Evolutionary conservation across 148 eudicot species (phyloP).

Genomic region (Drosera capensis): DNA sequence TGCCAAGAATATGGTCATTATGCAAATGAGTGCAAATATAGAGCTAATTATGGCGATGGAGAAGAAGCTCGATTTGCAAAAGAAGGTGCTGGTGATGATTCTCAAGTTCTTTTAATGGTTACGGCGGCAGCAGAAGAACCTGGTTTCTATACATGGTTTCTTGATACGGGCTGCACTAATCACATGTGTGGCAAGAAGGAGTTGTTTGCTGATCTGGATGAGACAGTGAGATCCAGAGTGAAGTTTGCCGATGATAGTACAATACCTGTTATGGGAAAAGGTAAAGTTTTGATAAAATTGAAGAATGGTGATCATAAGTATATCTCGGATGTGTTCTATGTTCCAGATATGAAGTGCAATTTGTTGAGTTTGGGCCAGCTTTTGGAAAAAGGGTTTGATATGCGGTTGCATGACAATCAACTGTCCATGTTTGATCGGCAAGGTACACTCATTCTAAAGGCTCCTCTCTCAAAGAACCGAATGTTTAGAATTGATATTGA

Average conservation of each 20-base stretch:
- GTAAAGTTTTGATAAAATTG: not conserved
- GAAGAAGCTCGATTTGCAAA: not conserved
- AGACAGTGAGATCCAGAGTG: not conserved
- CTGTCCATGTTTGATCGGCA: not conserved
- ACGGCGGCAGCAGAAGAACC: not conserved
- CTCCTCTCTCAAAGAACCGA: not conserved
- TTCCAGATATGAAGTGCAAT: not conserved
- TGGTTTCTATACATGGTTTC: not conserved
- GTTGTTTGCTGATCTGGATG: slow-evolving; percentile 3
- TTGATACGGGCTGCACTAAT: slow-evolving; percentile 5
- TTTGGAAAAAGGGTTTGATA: not conserved
- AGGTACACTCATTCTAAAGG: slow-evolving; percentile 5
- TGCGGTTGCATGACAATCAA: not conserved
- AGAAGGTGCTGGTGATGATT: not conserved
- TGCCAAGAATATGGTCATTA: slow-evolving; percentile 10
- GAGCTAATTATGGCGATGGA: not conserved
- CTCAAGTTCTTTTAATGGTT: not conserved
- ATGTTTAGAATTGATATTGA: slow-evolving; percentile 1
- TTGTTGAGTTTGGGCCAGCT: slow-evolving; percentile 1
- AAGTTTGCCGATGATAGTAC: not conserved
- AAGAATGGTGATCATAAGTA: not conserved
- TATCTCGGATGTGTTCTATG: not conserved
- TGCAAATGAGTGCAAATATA: slow-evolving; percentile 7
- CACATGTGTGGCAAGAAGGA: slow-evolving; percentile 9
- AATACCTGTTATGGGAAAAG: not conserved